Conservation (phyloP, 202 grass and related monocot species). For the Digitaria exilis region DNA sequence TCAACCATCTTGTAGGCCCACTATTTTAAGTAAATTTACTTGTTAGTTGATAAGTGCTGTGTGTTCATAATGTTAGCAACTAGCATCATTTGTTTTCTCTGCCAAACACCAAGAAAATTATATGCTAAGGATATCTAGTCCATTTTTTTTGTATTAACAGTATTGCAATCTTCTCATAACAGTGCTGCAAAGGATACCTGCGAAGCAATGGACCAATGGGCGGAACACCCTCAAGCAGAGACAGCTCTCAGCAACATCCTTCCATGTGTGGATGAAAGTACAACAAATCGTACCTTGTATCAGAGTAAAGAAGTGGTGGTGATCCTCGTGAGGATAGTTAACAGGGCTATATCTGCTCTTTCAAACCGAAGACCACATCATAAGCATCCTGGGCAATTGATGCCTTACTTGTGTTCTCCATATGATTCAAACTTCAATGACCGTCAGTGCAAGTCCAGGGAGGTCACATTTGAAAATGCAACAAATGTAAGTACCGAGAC, state of each 20-base stretch:
- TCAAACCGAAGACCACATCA: slow-evolving; percentile 55
- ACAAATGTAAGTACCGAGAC: slow-evolving; percentile 51
- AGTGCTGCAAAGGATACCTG: slow-evolving; percentile 86
- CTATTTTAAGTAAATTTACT: slow-evolving; percentile 1
- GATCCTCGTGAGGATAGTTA: slow-evolving; percentile 73
- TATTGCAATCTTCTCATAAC: not conserved
- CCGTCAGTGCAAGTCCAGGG: slow-evolving; percentile 58
- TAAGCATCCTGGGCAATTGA: slow-evolving; percentile 61
- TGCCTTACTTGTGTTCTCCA: slow-evolving; percentile 88
- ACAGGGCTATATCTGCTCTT: slow-evolving; percentile 73
- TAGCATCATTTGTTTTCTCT: not conserved
- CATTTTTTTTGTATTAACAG: slow-evolving; percentile 25
- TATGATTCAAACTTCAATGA: slow-evolving; percentile 70
- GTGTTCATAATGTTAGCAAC: not conserved
- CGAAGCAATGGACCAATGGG: slow-evolving; percentile 90
- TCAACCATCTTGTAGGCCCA: slow-evolving; percentile 9
- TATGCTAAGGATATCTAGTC: not conserved
- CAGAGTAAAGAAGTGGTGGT: slow-evolving; percentile 84
- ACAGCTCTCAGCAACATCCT: slow-evolving; percentile 84
- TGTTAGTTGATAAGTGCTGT: not conserved
- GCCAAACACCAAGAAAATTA: not conserved
- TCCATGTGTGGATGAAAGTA: slow-evolving; percentile 85
- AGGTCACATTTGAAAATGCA: slow-evolving; percentile 76
- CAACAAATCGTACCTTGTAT: slow-evolving; percentile 83
- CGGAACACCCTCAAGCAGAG: slow-evolving; percentile 79